Evolutionary conservation across 495 filamentous ascomycete species (phyloP).

Genomic region (Lasiosphaeria miniovina): DNA sequence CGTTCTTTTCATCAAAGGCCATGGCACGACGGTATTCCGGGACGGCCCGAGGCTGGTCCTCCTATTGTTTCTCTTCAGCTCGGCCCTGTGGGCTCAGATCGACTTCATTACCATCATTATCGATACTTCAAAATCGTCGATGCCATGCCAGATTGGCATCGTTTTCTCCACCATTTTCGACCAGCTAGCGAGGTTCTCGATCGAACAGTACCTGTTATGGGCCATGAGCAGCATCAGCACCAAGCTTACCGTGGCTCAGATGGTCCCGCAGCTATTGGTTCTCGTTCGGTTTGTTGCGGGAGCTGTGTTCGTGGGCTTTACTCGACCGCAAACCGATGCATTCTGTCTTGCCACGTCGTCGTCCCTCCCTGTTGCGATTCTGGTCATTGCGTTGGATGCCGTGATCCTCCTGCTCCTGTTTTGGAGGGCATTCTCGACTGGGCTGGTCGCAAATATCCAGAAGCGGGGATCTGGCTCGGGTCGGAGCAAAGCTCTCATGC

Average conservation of each 20-base stretch:
- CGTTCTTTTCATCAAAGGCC: conserved; percentile 49
- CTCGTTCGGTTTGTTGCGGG: conserved; percentile 46
- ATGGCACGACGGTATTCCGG: conserved; percentile 48
- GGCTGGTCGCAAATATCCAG: conserved; percentile 21
- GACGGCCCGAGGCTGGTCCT: conserved; percentile 64
- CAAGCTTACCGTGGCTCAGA: conserved; percentile 25
- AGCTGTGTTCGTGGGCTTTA: conserved; percentile 48
- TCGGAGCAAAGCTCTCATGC: conserved; percentile 36
- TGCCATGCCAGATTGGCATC: conserved; percentile 46
- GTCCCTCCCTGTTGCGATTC: conserved; percentile 40
- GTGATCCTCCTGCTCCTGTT: conserved; percentile 42
- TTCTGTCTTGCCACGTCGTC: conserved; percentile 49
- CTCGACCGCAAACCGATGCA: conserved; percentile 46
- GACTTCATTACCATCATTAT: conserved; percentile 49
- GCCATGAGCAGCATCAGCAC: conserved; percentile 35
- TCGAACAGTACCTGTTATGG: conserved; percentile 54
- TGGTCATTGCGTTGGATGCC: conserved; percentile 43
- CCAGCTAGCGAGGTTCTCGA: conserved; percentile 46
- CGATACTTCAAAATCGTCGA: conserved; percentile 35
- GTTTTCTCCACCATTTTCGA: conserved; percentile 52
- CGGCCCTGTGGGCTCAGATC: conserved; percentile 50
- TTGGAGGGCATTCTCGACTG: conserved; percentile 34
- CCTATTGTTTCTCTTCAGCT: conserved; percentile 49
- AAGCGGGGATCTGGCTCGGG: conserved; percentile 19
- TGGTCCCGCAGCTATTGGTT: conserved; percentile 43